Evolutionary conservation across 192 early-diverging fungal genomes (phyloP).

Genomic region (Backusella sp.): DNA sequence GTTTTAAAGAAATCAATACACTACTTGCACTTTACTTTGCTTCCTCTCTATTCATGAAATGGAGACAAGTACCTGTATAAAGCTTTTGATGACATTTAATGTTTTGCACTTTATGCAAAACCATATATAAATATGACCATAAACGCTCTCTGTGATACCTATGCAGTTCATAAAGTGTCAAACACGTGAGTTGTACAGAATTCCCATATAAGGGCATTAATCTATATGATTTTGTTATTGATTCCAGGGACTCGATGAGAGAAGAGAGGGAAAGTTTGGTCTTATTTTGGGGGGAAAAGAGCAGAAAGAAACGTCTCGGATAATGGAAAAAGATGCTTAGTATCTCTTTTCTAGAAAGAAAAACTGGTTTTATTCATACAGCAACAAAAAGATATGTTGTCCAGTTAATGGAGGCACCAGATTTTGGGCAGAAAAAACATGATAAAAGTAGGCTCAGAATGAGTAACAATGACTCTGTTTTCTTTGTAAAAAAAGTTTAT

Average conservation of each 20-base stretch:
- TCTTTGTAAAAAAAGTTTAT: neutral
- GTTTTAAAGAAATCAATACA: neutral
- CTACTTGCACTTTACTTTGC: neutral
- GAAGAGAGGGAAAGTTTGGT: neutral
- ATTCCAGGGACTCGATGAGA: neutral
- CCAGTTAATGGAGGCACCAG: neutral
- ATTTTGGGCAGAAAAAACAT: neutral
- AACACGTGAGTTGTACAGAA: neutral
- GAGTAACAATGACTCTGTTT: neutral
- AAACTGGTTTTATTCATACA: neutral
- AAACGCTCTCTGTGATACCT: neutral
- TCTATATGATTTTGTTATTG: neutral
- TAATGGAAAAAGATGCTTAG: neutral
- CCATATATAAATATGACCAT: neutral
- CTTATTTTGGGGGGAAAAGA: neutral
- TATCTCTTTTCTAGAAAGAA: neutral
- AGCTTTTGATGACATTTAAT: neutral
- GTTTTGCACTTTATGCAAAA: neutral
- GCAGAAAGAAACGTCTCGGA: neutral
- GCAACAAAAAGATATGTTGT: neutral
- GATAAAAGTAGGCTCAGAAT: neutral
- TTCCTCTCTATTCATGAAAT: neutral
- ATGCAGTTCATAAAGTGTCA: conserved; percentile 1
- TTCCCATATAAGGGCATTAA: neutral
- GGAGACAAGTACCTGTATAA: neutral